Evolutionary conservation across 177 flowering plant species (phyloP), one percentile per base, ranked within the genome.

Genomic region (Vitis hybrid): DNA sequence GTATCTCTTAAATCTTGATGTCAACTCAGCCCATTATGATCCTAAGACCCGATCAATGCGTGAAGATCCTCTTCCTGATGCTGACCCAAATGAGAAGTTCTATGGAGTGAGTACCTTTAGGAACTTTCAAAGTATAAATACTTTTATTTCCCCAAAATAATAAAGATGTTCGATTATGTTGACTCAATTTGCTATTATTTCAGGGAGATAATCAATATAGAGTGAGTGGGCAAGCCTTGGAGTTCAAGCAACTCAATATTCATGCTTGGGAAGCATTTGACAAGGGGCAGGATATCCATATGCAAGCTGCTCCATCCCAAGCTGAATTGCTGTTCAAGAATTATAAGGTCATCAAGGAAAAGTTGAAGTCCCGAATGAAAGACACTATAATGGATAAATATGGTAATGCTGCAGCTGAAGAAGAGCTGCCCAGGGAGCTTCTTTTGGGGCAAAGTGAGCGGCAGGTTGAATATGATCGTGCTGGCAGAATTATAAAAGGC

Each of bases 301-400:
- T 91, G 91, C 98, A 93, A 77, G 96, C 97, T 52, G 98, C 96
- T 70, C 98, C 98, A 10, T 89, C 98, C 14, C 98, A 93, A 80
- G 97, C 97, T 66, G 97, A 90, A 69, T 73, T 93, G 63, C 83
- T 92, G 12, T 88, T 65, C 55, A 89, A 85, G 78, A 90, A 90
- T 70, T 88, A 72, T 69, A 85, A 84, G 83, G 77, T 89, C 57
- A 85, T 76, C 18, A 90, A 90, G 81, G 96, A 93, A 68, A 90
- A 89, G 53, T 65, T 90, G 79, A 90, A 91, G 76, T 79, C 78
- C 12, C 79, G 78, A 56, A 76, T 71, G 8, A 93, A 90, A 71
- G 93, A 86, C 26, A 82, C 87, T 14, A 87, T 94, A n/a, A 73
- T 89, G 90, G 96, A 92, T 77, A 94, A 87, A 80, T 94, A 94